phyloP scores from a whole-genome alignment of 192 early-diverging fungal species.

The Coemansia sp. region DNA sequence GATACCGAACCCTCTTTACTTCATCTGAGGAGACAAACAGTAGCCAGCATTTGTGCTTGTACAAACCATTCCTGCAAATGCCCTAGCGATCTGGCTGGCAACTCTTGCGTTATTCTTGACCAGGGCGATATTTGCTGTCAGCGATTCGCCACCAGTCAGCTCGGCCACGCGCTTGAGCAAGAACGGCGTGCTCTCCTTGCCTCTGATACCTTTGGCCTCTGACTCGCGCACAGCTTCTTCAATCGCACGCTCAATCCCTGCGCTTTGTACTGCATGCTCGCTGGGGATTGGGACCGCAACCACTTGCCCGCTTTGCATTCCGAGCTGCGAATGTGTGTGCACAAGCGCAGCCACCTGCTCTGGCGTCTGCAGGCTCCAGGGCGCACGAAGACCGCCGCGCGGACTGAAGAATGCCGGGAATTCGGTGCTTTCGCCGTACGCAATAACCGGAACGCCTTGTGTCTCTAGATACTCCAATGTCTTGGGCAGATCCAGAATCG shows the following conservation, averaged over 20 bases:
- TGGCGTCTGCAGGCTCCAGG: constrained; percentile 44
- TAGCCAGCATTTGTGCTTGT: background rate
- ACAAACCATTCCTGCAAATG: constrained; percentile 28
- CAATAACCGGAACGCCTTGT: constrained; percentile 88
- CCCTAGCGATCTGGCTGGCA: constrained; percentile 76
- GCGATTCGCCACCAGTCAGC: constrained; percentile 80
- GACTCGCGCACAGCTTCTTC: constrained; percentile 70
- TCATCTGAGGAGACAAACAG: background rate
- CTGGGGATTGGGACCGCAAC: constrained; percentile 88
- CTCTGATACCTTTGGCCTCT: constrained; percentile 61
- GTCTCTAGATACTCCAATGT: constrained; percentile 94
- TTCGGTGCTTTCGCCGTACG: constrained; percentile 62
- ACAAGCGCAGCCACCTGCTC: constrained; percentile 52
- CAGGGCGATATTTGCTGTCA: constrained; percentile 70
- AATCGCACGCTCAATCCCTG: constrained; percentile 70
- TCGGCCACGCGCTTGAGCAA: constrained; percentile 82
- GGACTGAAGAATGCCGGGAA: constrained; percentile 95
- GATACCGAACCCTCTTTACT: too few species aligned
- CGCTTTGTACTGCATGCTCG: constrained; percentile 61
- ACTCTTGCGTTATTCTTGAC: constrained; percentile 89
- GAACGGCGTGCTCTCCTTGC: constrained; percentile 93
- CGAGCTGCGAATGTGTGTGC: constrained; percentile 60
- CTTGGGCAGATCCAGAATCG: constrained; percentile 90
- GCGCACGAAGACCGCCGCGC: constrained; percentile 58
- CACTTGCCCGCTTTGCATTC: constrained; percentile 77